Evolutionary conservation across 148 eudicot species (phyloP), one percentile per base, ranked within the genome.

Genomic region (Bassia scoparia): DNA sequence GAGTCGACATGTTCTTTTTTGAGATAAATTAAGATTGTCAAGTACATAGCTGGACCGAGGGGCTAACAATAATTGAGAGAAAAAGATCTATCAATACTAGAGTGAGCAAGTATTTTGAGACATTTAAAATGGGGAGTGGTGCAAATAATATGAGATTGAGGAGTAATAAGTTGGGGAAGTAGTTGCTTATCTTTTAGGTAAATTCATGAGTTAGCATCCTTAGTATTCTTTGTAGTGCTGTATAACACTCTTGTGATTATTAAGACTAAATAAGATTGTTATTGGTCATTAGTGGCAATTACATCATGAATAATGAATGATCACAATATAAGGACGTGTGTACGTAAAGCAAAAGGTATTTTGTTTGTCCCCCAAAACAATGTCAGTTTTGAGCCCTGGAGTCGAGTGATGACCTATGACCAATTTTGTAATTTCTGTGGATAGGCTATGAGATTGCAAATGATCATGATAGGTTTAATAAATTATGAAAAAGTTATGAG

Each of bases 301-400:
- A 69, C 74, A 30, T 70, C 74, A 69, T 43, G 48, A 30, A 48
- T 68, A 20, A 62, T 43, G 58, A 59, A 41, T 79, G 66, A 69
- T 74, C 48, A 63, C 49, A 41, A 74, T 62, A 67, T 69, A 74
- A 74, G 69, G 67, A 69, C 34, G 20, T 74, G 77, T 79, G 53
- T 63, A 27, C 61, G 64, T 50, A 79, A 74, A 74, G 82, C 71
- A 54, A 26, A 74, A 70, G 26, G 49, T 74, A 50, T 44, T 38
- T 69, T 74, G 70, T 69, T 74, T 63, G 70, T 79, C 82, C 64
- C 78, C 75, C 71, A 70, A 26, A 54, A 64, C 71, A 52, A 17
- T 43, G 44, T 71, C 80, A 77, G 7, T 63, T 71, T 54, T 77
- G 70, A 77, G 65, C 55, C 64, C 44, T 53, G n/a, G 3, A 41